A percentile compares a stretch with the other conserved stretches of the same genome.
phyloP scores from a whole-genome alignment of 306 rosid genomes.

The Echinosophora koreensis region DNA sequence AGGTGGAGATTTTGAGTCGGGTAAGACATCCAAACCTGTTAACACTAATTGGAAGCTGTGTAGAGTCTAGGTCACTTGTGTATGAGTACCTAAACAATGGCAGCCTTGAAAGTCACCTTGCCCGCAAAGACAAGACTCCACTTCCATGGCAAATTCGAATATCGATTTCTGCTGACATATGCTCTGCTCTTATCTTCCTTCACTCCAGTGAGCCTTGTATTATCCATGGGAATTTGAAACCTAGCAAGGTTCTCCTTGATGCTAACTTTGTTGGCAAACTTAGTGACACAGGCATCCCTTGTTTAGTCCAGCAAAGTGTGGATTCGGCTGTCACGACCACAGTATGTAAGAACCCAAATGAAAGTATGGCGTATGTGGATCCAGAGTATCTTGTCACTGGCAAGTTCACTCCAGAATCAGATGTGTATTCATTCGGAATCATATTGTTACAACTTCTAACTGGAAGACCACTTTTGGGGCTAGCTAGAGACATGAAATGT shows the following conservation, averaged over 20 bases:
- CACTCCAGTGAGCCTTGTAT: constrained; percentile 74
- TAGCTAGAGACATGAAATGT: constrained; percentile 73
- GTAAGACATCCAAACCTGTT: constrained; percentile 84
- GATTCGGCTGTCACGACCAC: constrained; percentile 50
- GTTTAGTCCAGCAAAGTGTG: constrained; percentile 61
- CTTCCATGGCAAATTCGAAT: constrained; percentile 90
- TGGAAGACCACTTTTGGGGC: constrained; percentile 64
- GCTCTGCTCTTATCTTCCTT: constrained; percentile 88
- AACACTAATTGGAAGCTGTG: constrained; percentile 80
- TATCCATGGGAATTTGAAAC: constrained; percentile 88
- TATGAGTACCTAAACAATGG: constrained; percentile 83
- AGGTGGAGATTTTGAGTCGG: constrained; percentile 90
- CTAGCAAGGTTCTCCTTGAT: constrained; percentile 89
- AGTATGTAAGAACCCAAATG: constrained; percentile 40
- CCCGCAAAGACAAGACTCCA: constrained; percentile 60
- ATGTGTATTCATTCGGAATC: constrained; percentile 86
- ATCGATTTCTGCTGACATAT: constrained; percentile 73
- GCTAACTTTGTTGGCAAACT: constrained; percentile 79
- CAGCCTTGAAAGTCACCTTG: constrained; percentile 81
- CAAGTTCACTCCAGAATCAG: constrained; percentile 73
- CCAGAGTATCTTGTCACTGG: constrained; percentile 75
- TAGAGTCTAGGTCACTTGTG: constrained; percentile 81
- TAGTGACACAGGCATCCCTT: constrained; percentile 70
- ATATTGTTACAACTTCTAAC: constrained; percentile 74
- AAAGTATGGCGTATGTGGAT: constrained; percentile 65